Base-by-base conservation (phyloP, 169 alveolate species). In the Cryptosporidium xiaoi region DNA sequence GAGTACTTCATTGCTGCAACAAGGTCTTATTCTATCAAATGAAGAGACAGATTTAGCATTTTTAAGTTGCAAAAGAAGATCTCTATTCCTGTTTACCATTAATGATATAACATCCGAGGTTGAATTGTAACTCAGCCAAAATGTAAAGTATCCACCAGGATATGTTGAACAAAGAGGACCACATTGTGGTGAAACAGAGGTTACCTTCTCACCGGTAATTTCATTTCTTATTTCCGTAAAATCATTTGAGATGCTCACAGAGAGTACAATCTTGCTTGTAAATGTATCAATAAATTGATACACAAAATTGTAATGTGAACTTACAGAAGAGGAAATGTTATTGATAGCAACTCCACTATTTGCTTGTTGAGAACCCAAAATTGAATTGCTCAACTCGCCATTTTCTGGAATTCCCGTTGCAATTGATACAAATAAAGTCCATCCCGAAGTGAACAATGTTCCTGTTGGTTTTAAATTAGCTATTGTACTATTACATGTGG, bases 151-250 rank as follows among this genome's bases (percentile, higher is more conserved):
- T 2, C 87, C 87, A 20, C 36, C 50, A 24, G 87, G 87, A 62
- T 77, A 62, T 10, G 87, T 77, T 20, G 87, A 77, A n/a, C 87
- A 77, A 6, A 29, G 64, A 10, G 87, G 87, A 3, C 87, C 87
- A 62, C 87, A 77, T 50, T 77, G 87, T 10, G 87, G 87, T 13
- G 87, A 77, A 16, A 58, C 77, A 12, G 87, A 68, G 12, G 56
- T 20, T 10, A 46, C 51, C 16, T 34, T 48, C 31, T 77, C 77
- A 8, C 87, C 87, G 13, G 69, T 56, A 13, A 77, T 66, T 29
- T 60, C 69, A 18, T 77, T 77, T 36, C 77, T 60, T 12, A 77
- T 48, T 10, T 31, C 64, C 15, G 64, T 62, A 10, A 53, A 34
- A 5, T 77, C 87, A 34, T 31, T 62, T 18, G 29, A 24, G 10